These are phyloP conservation scores for Puccinia novopanici DNA, from an alignment of 1,284 basidiomycete genomes.

Conservation along the genomic window DNA sequence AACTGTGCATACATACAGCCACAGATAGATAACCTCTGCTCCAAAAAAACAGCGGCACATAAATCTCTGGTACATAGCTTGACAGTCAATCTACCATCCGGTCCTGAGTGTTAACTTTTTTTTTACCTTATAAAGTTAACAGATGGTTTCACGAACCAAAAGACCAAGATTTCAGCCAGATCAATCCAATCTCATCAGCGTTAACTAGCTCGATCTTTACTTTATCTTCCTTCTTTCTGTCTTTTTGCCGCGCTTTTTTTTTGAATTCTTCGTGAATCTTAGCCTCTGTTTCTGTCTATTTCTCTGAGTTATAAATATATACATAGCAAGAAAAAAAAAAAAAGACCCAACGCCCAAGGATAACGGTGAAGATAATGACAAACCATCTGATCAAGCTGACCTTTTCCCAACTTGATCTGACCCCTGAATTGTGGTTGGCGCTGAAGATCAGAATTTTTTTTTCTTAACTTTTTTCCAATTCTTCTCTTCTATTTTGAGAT, in stretches of 20 bases:
- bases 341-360: conserved; percentile 9
- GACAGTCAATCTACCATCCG: conserved; percentile 25
- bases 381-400: conserved; percentile 39
- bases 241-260: conserved; percentile 12
- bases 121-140: conserved; percentile 28
- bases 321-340: too few relatives aligned
- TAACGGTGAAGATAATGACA: conserved; percentile 40
- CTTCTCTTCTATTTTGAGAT: conserved; percentile 23
- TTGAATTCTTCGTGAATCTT: conserved; percentile 10
- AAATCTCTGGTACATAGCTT: conserved; percentile 12
- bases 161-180: neutral
- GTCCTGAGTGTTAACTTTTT: neutral
- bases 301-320: neutral
- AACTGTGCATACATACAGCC: conserved; percentile 22
- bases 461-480: neutral
- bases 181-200: conserved; percentile 29
- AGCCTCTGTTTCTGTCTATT: conserved; percentile 17
- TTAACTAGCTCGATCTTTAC: conserved; percentile 7
- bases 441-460: conserved; percentile 31
- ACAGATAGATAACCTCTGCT: conserved; percentile 19
- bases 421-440: conserved; percentile 40
- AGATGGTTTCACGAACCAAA: neutral
- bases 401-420: conserved; percentile 32
- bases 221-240: conserved; percentile 4
- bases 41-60: neutral